A percentile compares a stretch with the other conserved stretches of the same genome.
Evolutionary conservation across 2,329 filamentous ascomycete genomes (phyloP).

Genomic region (Mycosphaerelloides madeirae): DNA sequence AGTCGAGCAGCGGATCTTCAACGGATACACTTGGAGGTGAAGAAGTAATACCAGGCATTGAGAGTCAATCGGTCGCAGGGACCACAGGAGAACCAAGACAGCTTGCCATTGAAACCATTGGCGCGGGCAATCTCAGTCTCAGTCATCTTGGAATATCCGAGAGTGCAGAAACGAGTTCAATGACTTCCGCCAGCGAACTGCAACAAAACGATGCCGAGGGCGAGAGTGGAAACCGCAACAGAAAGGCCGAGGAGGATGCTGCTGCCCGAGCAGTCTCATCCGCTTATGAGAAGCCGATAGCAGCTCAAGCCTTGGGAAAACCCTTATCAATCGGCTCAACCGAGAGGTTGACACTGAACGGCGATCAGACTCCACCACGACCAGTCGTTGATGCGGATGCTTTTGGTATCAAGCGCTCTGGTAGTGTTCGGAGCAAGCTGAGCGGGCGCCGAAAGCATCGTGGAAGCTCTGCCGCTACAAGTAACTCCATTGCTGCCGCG

Average conservation of each 20-base stretch:
- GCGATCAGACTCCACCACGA: conserved; percentile 60
- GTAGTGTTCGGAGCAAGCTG: conserved; percentile 51
- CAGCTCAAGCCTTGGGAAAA: conserved; percentile 31
- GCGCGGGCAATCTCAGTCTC: conserved; percentile 80
- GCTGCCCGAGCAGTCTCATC: conserved; percentile 58
- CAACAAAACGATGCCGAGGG: conserved; percentile 44
- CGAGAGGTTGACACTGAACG: conserved; percentile 36
- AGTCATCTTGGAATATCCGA: conserved; percentile 75
- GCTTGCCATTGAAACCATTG: conserved; percentile 80
- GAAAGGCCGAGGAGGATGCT: conserved; percentile 55
- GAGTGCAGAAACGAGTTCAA: conserved; percentile 52
- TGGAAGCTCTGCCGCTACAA: conserved; percentile 69
- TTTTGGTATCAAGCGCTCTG: conserved; percentile 53
- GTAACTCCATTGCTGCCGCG: conserved; percentile 67
- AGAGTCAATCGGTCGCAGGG: conserved; percentile 31
- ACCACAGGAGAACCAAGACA: conserved; percentile 55
- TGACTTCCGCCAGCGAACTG: conserved; percentile 55
- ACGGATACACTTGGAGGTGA: conserved; percentile 31
- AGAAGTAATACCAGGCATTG: conserved; percentile 37
- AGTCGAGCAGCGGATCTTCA: conserved; percentile 25
- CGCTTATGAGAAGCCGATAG: conserved; percentile 49
- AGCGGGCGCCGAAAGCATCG: conserved; percentile 62
- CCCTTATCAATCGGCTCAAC: conserved; percentile 39
- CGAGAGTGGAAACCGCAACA: conserved; percentile 47
- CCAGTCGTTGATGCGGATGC: conserved; percentile 54